Base-by-base conservation (phyloP, 768 basidiomycete genomes). In the Porpolomopsis calyptriformis region DNA sequence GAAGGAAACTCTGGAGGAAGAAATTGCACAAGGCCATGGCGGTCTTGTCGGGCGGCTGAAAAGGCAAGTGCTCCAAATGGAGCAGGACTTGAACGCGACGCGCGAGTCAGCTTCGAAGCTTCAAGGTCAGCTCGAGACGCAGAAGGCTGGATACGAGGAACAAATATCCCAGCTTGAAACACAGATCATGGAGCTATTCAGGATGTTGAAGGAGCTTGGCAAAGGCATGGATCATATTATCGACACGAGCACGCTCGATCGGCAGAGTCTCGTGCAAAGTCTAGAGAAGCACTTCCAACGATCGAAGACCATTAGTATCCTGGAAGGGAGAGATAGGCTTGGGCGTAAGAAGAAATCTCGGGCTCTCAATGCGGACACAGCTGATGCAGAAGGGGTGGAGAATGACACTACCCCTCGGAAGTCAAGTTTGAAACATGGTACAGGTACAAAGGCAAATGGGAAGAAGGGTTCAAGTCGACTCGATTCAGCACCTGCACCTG, bases 151-250 rank as follows among this genome's bases (percentile, higher is more conserved):
- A 11, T 92, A 92, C 57, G 86, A 93, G 57, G 86, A 90, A 47
- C 79, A 79, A 53, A 89, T 97, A 47, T 71, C 77, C 3, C 87
- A 94, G 60, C 78, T 94, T 11, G 91, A 96, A 58, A 75, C 82
- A 10, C 88, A 96, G 68, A 93, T 94, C 50, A 78, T 86, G 73
- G 92, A 96, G 59, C 64, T 97, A 14, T 98, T 93, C 68, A 74
- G 84, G 53, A 94, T 96, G 90, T 70, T 98, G 45, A 86, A 80
- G 59, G 87, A 94, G 56, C 75, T 85, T 27, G 80, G 84, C 12
- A 78, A 75, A 46, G 82, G 84, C 11, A 75, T 89, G 29, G 84
- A 87, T 46, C 76, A 73, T 50, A 78, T 92, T 49, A 65, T 86
- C 16, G 85, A 82, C 60, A 71, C 67, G 20, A 74, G 74, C 35